A percentile compares a stretch with the other conserved stretches of the same genome.
These are phyloP conservation scores for Microascus cirrosus DNA, from an alignment of 2,329 filamentous ascomycete genomes.

Conservation along the genomic window DNA sequence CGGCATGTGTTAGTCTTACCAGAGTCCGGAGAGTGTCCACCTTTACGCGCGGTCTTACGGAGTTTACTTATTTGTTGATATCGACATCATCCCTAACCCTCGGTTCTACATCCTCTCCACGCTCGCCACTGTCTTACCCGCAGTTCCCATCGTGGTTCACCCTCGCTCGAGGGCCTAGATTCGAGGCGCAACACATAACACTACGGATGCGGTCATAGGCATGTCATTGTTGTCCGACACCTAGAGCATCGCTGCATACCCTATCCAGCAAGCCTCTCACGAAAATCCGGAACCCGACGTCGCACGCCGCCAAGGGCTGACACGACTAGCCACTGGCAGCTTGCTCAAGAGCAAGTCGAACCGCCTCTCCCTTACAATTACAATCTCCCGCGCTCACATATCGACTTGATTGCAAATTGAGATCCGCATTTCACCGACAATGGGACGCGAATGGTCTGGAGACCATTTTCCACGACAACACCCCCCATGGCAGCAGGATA, in stretches of 20 bases:
- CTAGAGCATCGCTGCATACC: background rate
- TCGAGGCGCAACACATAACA: background rate
- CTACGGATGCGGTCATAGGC: background rate
- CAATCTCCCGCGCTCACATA: background rate
- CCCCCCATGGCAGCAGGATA: slow-evolving; percentile 1
- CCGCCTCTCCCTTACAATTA: background rate
- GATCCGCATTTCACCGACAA: background rate
- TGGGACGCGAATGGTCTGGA: slow-evolving; percentile 4
- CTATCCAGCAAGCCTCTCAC: background rate
- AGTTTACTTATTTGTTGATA: background rate
- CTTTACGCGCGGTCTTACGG: background rate
- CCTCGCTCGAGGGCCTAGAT: background rate
- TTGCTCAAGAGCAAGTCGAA: background rate
- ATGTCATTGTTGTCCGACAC: background rate
- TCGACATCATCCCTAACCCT: background rate
- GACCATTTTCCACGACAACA: slow-evolving; percentile 1
- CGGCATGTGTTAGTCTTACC: slow-evolving; percentile 3
- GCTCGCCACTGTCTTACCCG: background rate
- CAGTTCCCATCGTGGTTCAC: background rate
- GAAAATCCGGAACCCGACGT: background rate
- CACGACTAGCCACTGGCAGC: background rate
- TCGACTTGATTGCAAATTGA: background rate
- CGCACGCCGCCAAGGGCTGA: background rate
- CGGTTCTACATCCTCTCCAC: background rate
- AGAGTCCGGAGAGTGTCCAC: background rate